Conservation (phyloP, 306 rosid genomes). For the Castanea sativa region DNA sequence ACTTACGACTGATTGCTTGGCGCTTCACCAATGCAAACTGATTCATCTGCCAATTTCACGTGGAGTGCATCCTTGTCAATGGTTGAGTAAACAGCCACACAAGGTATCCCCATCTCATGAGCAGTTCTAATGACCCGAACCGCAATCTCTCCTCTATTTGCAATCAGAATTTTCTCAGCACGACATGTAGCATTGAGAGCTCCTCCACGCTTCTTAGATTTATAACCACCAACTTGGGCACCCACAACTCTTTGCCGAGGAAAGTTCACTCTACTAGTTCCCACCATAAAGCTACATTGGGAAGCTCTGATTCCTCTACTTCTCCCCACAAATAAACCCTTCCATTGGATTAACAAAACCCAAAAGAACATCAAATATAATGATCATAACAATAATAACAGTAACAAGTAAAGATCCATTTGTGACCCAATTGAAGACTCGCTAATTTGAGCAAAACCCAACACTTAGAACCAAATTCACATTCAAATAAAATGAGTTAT, state of each 20-base stretch:
- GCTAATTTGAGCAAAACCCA: constrained; percentile 8
- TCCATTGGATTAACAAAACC: constrained; percentile 16
- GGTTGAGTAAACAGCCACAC: constrained; percentile 98
- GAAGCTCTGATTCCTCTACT: constrained; percentile 53
- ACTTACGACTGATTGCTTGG: constrained; percentile 85
- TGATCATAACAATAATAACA: background rate
- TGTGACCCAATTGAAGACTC: background rate
- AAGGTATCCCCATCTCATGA: constrained; percentile 95
- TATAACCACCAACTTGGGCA: constrained; percentile 20
- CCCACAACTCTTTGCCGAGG: constrained; percentile 49
- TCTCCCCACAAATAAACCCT: constrained; percentile 61
- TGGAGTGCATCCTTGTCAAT: constrained; percentile 95
- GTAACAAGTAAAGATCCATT: background rate
- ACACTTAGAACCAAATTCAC: background rate
- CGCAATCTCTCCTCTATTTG: constrained; percentile 95
- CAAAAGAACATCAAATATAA: background rate
- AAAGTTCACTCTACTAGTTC: constrained; percentile 42
- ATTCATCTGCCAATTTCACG: constrained; percentile 93
- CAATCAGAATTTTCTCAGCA: constrained; percentile 73
- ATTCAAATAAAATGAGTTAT: background rate
- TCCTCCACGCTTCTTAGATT: constrained; percentile 36
- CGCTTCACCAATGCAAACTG: constrained; percentile 98
- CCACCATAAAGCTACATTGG: constrained; percentile 66
- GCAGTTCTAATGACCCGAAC: constrained; percentile 95
- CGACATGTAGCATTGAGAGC: constrained; percentile 52